phyloP scores from a whole-genome alignment of 2,329 filamentous ascomycete genomes.

The Neoarthrinium moseri region DNA sequence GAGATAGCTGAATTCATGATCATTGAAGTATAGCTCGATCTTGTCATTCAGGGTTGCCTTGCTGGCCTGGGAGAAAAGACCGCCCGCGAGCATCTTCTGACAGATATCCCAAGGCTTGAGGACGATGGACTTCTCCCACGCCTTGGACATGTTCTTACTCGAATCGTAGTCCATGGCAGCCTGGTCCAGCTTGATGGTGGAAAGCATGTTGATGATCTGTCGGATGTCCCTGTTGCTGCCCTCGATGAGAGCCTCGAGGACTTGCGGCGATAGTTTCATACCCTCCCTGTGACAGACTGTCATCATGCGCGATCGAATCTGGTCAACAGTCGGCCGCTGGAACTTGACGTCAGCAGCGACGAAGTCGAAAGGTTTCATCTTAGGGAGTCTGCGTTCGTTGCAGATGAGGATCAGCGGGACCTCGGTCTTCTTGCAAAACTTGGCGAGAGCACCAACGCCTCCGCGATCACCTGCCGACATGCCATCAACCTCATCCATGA shows the following conservation, averaged over 20 bases:
- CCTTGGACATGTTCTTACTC: constrained; percentile 91
- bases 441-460: constrained; percentile 89
- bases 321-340: constrained; percentile 83
- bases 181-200: constrained; percentile 87
- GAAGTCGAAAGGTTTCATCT: constrained; percentile 97
- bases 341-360: constrained; percentile 85
- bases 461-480: constrained; percentile 98
- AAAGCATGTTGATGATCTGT: constrained; percentile 98
- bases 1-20: constrained; percentile 94
- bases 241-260: constrained; percentile 92
- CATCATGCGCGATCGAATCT: constrained; percentile 88
- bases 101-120: constrained; percentile 98
- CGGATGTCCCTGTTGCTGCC: constrained; percentile 94
- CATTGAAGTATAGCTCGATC: constrained; percentile 98
- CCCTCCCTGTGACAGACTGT: constrained; percentile 93
- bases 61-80: constrained; percentile 80
- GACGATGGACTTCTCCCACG: constrained; percentile 97
- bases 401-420: constrained; percentile 96
- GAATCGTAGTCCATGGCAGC: constrained; percentile 77
- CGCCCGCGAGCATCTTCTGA: constrained; percentile 83
- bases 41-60: constrained; percentile 93
- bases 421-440: constrained; percentile 92
- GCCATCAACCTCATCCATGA: constrained; percentile 99
- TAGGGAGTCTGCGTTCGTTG: constrained; percentile 87
- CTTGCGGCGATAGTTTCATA: constrained; percentile 76